A percentile compares a stretch with the other conserved stretches of the same genome.
phyloP scores from a whole-genome alignment of 225 moss, liverwort and hornwort species.

The Marchantia paleacea region DNA sequence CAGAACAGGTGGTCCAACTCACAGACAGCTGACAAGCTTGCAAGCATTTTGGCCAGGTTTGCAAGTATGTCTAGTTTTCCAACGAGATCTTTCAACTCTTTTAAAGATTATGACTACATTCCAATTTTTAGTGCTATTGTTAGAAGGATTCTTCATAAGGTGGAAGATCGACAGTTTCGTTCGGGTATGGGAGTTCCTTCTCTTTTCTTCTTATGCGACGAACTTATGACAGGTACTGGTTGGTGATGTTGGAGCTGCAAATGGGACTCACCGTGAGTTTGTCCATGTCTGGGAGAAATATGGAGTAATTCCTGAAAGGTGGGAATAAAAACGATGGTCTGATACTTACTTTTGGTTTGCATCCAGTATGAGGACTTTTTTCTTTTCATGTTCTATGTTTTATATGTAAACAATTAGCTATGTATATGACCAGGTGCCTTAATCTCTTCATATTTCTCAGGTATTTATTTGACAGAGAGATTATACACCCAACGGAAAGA shows the following conservation, averaged over 20 bases:
- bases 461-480: conserved; percentile 39
- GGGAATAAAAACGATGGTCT: neutral
- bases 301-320: conserved; percentile 48
- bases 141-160: neutral
- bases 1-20: conserved; percentile 44
- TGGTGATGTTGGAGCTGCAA: conserved; percentile 45
- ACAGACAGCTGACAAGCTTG: conserved; percentile 44
- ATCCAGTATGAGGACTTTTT: neutral
- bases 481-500: conserved; percentile 45
- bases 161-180: neutral
- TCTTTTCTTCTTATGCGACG: neutral
- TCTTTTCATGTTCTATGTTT: too few relatives aligned
- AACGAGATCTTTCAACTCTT: neutral
- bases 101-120: neutral
- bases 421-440: too few relatives aligned
- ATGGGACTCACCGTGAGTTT: conserved; percentile 42
- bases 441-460: conserved; percentile 9
- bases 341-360: neutral
- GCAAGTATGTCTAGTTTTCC: conserved; percentile 24
- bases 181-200: neutral
- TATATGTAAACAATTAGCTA: too few relatives aligned
- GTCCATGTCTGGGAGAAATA: conserved; percentile 42
- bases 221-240: conserved; percentile 33
- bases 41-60: conserved; percentile 50
- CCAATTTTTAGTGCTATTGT: neutral